A percentile compares a stretch with the other conserved stretches of the same genome.
Evolutionary conservation across 176 grass and related monocot genomes (phyloP).

Genomic region (Carex pumila): DNA sequence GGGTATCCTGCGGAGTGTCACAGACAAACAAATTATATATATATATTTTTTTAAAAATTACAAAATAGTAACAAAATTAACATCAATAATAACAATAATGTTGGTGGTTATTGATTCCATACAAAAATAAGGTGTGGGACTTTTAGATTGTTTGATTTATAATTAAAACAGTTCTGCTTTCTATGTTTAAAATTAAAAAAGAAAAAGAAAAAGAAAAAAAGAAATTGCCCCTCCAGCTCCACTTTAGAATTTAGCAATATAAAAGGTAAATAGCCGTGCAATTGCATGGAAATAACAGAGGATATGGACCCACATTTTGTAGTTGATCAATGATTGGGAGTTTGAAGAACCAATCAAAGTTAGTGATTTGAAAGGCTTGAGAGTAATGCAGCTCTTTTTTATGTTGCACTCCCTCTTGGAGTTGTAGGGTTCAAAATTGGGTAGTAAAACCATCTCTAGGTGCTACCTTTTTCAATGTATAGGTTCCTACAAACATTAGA

Average conservation of each 20-base stretch:
- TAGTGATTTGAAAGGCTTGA: constrained; percentile 16
- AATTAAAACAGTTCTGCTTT: too few species aligned
- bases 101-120: not conserved
- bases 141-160: not conserved
- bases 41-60: too few species aligned
- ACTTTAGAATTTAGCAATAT: not conserved
- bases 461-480: constrained; percentile 11
- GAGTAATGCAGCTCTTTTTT: constrained; percentile 6
- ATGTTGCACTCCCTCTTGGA: not conserved
- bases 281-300: constrained; percentile 10
- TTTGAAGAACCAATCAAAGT: constrained; percentile 33
- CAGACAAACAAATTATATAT: not conserved
- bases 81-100: constrained; percentile 2
- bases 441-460: constrained; percentile 10
- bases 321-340: constrained; percentile 60
- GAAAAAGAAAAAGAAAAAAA: too few species aligned
- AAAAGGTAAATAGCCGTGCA: not conserved
- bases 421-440: not conserved
- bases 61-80: not conserved
- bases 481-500: not conserved
- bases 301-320: not conserved
- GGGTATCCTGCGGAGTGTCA: not conserved
- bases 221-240: too few species aligned
- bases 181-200: too few species aligned
- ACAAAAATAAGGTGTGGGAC: not conserved